Conservation (phyloP, 2,329 filamentous ascomycete genomes). For the Fusarium liriodendri region DNA sequence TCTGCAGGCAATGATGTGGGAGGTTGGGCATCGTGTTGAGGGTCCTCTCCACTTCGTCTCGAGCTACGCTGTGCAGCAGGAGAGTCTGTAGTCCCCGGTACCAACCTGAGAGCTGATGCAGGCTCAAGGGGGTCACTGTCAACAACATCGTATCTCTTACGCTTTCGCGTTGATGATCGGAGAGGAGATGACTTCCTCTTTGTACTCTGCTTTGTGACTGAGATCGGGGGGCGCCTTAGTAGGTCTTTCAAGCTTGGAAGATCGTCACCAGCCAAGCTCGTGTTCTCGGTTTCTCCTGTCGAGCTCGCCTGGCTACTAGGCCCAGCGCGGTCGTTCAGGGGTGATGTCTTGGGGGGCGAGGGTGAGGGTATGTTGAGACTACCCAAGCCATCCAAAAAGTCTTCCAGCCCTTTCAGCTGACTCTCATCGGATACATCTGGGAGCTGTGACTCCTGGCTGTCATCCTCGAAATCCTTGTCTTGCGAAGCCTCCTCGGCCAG, state of each 20-base stretch:
- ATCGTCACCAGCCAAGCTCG: conserved; percentile 52
- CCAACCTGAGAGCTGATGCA: conserved; percentile 33
- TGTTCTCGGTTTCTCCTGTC: conserved; percentile 50
- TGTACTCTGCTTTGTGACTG: conserved; percentile 11
- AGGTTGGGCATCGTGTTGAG: not conserved
- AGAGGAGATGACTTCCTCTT: conserved; percentile 42
- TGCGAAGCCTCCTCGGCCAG: conserved; percentile 60
- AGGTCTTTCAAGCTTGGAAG: conserved; percentile 53
- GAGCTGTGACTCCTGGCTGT: conserved; percentile 57
- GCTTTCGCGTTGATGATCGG: conserved; percentile 46
- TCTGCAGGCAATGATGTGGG: not conserved
- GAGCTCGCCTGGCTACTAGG: conserved; percentile 51
- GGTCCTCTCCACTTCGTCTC: conserved; percentile 27
- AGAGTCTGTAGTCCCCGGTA: conserved; percentile 21
- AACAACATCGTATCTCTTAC: conserved; percentile 45
- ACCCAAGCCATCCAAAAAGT: conserved; percentile 32
- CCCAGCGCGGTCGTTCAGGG: conserved; percentile 35
- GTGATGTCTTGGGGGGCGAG: conserved; percentile 46
- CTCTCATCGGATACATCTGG: conserved; percentile 51
- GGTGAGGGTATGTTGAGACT: conserved; percentile 42
- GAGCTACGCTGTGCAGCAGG: conserved; percentile 38
- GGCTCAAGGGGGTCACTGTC: conserved; percentile 48
- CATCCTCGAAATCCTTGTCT: conserved; percentile 64
- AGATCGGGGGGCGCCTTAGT: conserved; percentile 35
- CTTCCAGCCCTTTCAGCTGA: conserved; percentile 40